Evolutionary conservation across 2,329 filamentous ascomycete species (phyloP), one percentile per base, ranked within the genome.

Genomic region (Penicillium sp.): DNA sequence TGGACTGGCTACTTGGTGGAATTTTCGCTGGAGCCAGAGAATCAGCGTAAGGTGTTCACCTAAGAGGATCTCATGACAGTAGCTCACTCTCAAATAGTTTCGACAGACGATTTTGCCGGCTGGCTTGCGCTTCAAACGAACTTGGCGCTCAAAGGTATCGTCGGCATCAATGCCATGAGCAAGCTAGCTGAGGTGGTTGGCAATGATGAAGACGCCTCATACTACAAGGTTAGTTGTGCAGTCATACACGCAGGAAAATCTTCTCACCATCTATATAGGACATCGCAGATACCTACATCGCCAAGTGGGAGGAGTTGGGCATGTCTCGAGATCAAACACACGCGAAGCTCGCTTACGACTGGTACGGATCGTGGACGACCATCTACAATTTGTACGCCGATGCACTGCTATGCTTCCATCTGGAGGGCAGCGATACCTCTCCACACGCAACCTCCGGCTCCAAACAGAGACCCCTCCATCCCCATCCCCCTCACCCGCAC

Each of bases 331-430:
- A 84, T 49, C 78, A 80, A 8, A 73, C 82, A 1, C 87, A 91
- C 66, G 82, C 86, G 19, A 90, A 88, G 57, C 76, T 95, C 8
- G 81, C 84, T 10, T 95, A 95, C 69, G 78, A 88, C 63, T 83
- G 84, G 75, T 85, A 85, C 57, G 85, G 85, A 13, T 87, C 84
- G 44, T 90, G 86, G 85, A 88, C 86, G 6, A 88, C 85, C 0
- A 77, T 94, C 32, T 95, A 95, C 74, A 91, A 89, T 63, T 77
- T 94, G 22, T 95, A 88, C 69, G 81, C 84, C 13, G 88, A 94
- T 69, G 81, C 80, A 24, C 75, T 91, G 21, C 79, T 93, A 31
- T 93, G 87, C 71, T 93, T 93, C 74, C 86, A 90, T 60, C 75
- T 80, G 24, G 73, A 75, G 24, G 70, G 70, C 49, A 73, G 73